These are phyloP conservation scores for Lophiotrema nucula DNA, from an alignment of 495 filamentous ascomycete species.

Conservation along the genomic window DNA sequence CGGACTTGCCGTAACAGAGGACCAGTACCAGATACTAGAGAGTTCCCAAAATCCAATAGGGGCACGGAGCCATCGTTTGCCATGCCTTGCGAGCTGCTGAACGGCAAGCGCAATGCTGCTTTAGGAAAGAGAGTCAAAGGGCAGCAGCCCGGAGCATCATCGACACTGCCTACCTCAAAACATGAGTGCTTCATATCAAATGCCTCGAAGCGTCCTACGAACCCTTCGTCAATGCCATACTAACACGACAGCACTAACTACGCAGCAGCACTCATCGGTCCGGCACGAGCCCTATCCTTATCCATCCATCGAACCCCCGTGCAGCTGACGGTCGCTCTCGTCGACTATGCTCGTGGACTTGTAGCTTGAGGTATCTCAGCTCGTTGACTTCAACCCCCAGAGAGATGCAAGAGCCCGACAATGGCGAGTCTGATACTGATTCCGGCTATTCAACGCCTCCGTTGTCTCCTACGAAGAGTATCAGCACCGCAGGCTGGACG, in stretches of 20 bases:
- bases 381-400: not conserved
- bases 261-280: constrained; percentile 7
- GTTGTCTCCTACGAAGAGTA: constrained; percentile 23
- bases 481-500: constrained; percentile 17
- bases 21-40: no score
- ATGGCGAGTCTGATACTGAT: not conserved
- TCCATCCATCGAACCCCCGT: constrained; percentile 4
- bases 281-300: constrained; percentile 1
- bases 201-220: constrained; percentile 18
- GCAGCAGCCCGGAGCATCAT: no score
- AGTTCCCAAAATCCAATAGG: no score
- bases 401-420: constrained; percentile 16
- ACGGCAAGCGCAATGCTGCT: no score
- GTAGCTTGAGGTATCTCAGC: constrained; percentile 4
- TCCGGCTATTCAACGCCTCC: constrained; percentile 21
- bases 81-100: no score
- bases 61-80: no score
- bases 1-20: no score
- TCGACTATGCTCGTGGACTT: constrained; percentile 13
- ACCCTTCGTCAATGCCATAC: constrained; percentile 16
- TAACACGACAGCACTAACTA: constrained; percentile 24
- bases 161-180: no score
- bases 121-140: no score
- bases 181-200: no score
- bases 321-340: constrained; percentile 28